phyloP scores from a whole-genome alignment of 805 yeast species.

The Ogataea ramenticola region DNA sequence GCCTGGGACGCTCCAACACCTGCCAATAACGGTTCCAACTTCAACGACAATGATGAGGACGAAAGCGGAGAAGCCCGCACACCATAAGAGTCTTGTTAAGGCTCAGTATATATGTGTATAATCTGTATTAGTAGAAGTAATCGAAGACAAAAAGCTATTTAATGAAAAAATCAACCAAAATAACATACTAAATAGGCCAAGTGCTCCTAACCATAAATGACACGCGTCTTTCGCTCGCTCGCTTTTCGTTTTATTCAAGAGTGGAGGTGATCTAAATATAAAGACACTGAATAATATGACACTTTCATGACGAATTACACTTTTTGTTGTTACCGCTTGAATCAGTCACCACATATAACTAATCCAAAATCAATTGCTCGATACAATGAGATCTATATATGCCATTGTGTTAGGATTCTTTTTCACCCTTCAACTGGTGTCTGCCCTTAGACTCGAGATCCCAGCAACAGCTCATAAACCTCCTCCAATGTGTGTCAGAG shows the following conservation, averaged over 20 bases:
- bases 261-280: too few relatives aligned
- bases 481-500: conserved; percentile 80
- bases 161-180: not conserved
- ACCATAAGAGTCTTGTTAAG: conserved; percentile 4
- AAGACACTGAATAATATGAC: too few relatives aligned
- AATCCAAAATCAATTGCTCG: too few relatives aligned
- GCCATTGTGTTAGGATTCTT: conserved; percentile 6
- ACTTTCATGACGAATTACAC: too few relatives aligned
- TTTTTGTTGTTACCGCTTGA: too few relatives aligned
- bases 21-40: conserved; percentile 12
- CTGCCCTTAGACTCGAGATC: conserved; percentile 24
- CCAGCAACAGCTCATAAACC: conserved; percentile 21
- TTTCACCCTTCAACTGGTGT: conserved; percentile 3
- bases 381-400: conserved; percentile 4
- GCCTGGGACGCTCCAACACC: conserved; percentile 44
- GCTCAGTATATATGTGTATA: not conserved
- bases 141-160: not conserved
- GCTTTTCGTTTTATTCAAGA: too few relatives aligned
- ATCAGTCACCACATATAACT: too few relatives aligned
- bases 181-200: not conserved
- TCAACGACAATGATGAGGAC: conserved; percentile 9
- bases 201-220: not conserved
- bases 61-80: conserved; percentile 12
- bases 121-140: not conserved
- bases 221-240: too few relatives aligned